Evolutionary conservation across 2,329 filamentous ascomycete genomes (phyloP), one percentile per base, ranked within the genome.

Genomic region (Colletotrichum euphorbiae): DNA sequence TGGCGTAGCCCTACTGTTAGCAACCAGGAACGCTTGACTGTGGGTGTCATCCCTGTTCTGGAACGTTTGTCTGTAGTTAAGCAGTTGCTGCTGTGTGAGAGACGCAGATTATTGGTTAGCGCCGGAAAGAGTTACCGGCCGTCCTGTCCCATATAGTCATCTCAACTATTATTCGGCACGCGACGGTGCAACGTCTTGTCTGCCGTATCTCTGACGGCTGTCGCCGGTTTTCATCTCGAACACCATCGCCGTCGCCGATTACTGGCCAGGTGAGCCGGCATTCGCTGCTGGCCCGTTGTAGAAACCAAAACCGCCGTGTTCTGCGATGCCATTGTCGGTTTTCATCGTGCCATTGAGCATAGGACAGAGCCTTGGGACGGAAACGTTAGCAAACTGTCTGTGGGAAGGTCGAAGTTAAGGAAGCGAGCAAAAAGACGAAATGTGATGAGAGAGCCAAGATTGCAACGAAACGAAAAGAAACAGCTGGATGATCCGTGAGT

Each of bases 341-440:
- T 91, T 91, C 83, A 91, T 91, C 36, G 91, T 93, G 59, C 93
- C 93, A 77, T 97, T 97, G 70, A 97, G 90, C 78, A 96, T 84
- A 54, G 93, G 93, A 78, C 93, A 97, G 74, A 94, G 87, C 78
- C 90, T 93, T 85, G 24, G 63, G 67, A 67, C 24, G 64, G 69
- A 60, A 68, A 52, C 59, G 74, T 78, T 75, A 78, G 77, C 73
- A 36, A 71, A 55, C 60, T 19, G 58, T 62, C 7, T 56, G 46
- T 61, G 46, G 50, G 19, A 52, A 19, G 11, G 33, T 64, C 65
- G 24, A 38, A 21, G 17, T 57, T 21, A 33, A 63, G 15, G 55
- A 57, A 42, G 31, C 38, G 19, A 59, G 28, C 45, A 6, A 38
- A n/a, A 43, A 51, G 51, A 58, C 15, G 50, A 19, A 57, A 67